Evolutionary conservation across 2,329 filamentous ascomycete genomes (phyloP).

Genomic region (Diaporthe batatas): DNA sequence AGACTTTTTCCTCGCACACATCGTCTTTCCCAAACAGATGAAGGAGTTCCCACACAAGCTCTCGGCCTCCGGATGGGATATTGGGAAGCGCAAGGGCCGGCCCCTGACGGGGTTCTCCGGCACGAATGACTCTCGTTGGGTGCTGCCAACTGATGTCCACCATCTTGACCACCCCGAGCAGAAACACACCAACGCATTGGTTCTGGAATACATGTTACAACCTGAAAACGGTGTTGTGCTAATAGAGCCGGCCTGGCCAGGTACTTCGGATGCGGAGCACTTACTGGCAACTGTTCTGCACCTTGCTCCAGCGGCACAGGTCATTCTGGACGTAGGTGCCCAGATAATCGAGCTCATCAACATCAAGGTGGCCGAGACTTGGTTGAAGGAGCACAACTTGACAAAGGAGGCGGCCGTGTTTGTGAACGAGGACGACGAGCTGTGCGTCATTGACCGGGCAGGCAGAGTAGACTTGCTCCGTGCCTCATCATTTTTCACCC

Average conservation of each 20-base stretch:
- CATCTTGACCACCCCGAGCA: conserved; percentile 69
- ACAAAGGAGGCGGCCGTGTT: conserved; percentile 66
- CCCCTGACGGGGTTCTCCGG: conserved; percentile 77
- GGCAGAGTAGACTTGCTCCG: conserved; percentile 63
- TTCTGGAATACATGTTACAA: conserved; percentile 70
- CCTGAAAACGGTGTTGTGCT: conserved; percentile 65
- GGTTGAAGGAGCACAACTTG: conserved; percentile 58
- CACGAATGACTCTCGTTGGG: conserved; percentile 72
- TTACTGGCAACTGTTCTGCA: conserved; percentile 58
- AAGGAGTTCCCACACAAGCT: conserved; percentile 75
- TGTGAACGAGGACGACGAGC: conserved; percentile 67
- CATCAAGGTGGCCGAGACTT: conserved; percentile 62
- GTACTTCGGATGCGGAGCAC: conserved; percentile 54
- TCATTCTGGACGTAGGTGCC: conserved; percentile 79
- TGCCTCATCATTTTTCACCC: conserved; percentile 68
- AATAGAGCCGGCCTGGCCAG: no score
- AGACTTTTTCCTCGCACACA: conserved; percentile 71
- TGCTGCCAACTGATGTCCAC: conserved; percentile 68
- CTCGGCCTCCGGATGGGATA: conserved; percentile 76
- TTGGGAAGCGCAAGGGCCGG: conserved; percentile 61
- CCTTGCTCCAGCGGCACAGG: conserved; percentile 50
- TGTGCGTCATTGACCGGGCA: conserved; percentile 64
- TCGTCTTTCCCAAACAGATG: conserved; percentile 73
- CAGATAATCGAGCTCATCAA: conserved; percentile 76
- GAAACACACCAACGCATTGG: conserved; percentile 75